phyloP scores from a whole-genome alignment of 2,329 filamentous ascomycete genomes.

The Sphaerulina vaccinii region DNA sequence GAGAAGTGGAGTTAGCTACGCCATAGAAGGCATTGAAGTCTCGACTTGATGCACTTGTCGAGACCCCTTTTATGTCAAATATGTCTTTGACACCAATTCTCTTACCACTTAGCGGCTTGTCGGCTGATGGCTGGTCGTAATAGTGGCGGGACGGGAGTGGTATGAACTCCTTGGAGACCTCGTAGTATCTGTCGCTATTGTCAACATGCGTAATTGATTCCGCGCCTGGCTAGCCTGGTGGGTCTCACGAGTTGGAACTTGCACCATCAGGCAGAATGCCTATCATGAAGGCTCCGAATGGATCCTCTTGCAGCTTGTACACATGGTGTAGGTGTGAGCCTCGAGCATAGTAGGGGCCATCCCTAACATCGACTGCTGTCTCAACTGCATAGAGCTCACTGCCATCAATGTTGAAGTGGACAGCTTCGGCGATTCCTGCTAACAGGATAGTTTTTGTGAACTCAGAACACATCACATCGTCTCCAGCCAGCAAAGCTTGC shows the following conservation, averaged over 20 bases:
- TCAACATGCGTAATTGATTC: background rate
- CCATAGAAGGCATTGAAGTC: constrained; percentile 14
- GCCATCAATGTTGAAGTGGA: background rate
- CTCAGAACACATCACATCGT: too few species aligned
- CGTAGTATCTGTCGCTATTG: background rate
- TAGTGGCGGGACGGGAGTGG: background rate
- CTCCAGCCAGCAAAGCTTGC: too few species aligned
- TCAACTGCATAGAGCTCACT: background rate
- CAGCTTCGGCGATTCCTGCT: too few species aligned
- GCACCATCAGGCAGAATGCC: background rate
- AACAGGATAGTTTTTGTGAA: too few species aligned
- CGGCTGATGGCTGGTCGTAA: constrained; percentile 17
- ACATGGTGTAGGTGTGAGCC: background rate
- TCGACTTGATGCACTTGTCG: constrained; percentile 19
- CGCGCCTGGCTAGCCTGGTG: background rate
- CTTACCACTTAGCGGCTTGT: constrained; percentile 44
- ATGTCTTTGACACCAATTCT: constrained; percentile 31
- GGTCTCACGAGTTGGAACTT: background rate
- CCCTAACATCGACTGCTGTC: background rate
- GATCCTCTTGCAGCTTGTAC: background rate
- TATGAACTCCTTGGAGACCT: background rate
- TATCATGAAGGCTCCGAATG: background rate
- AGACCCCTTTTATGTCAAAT: constrained; percentile 25
- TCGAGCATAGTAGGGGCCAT: background rate
- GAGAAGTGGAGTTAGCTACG: constrained; percentile 45